phyloP scores from a whole-genome alignment of 2,329 filamentous ascomycete species.

The Scopulariopsis brevicaulis region DNA sequence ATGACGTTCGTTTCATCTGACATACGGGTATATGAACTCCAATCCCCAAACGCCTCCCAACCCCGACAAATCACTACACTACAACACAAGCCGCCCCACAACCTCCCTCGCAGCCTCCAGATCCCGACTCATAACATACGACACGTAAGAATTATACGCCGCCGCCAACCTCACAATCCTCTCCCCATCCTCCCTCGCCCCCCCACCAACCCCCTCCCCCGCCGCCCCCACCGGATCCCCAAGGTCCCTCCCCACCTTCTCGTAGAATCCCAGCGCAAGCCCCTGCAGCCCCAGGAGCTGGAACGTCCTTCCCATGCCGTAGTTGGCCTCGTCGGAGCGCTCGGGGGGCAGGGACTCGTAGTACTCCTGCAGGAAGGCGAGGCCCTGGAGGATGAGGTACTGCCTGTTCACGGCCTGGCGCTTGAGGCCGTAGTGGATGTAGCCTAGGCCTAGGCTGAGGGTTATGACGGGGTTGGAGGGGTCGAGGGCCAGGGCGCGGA shows the following conservation, averaged over 20 bases:
- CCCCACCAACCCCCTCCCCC: not conserved
- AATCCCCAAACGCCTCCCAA: not conserved
- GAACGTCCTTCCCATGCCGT: constrained; percentile 2
- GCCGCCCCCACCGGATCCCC: not conserved
- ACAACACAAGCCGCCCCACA: not conserved
- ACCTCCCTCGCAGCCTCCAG: constrained; percentile 3
- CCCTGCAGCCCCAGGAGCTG: constrained; percentile 5
- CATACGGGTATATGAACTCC: not conserved
- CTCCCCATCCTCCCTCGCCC: not conserved
- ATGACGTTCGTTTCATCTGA: too few species aligned
- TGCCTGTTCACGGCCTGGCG: constrained; percentile 84
- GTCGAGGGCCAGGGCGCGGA: constrained; percentile 63
- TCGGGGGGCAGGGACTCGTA: constrained; percentile 35
- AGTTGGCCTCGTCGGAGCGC: constrained; percentile 3
- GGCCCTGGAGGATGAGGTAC: constrained; percentile 73
- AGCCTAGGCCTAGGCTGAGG: constrained; percentile 71
- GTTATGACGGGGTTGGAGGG: constrained; percentile 68
- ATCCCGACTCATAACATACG: constrained; percentile 5
- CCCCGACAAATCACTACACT: not conserved
- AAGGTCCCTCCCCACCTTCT: not conserved
- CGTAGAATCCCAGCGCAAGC: constrained; percentile 3
- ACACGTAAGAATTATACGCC: constrained; percentile 3
- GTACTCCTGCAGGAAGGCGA: constrained; percentile 70
- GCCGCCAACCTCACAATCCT: constrained; percentile 2
- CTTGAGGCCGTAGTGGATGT: constrained; percentile 83